A percentile compares a stretch with the other conserved stretches of the same genome.
Evolutionary conservation across 2,329 filamentous ascomycete species (phyloP).

Genomic region (Trichophyton schoenleinii): DNA sequence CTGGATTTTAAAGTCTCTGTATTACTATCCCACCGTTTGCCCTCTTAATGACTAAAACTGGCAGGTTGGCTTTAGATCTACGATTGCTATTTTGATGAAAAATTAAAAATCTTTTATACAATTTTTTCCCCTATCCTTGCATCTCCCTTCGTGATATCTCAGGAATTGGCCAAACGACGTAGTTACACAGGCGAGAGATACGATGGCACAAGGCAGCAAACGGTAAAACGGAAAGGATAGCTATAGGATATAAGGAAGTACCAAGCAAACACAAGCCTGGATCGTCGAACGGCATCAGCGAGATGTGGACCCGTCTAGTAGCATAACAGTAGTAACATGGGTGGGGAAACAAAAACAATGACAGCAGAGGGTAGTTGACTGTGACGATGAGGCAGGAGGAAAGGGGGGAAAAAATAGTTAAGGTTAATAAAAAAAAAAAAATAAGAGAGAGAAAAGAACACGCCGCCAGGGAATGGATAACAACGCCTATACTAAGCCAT

Average conservation of each 20-base stretch:
- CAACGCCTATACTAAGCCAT: constrained; percentile 64
- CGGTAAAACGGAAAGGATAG: background rate
- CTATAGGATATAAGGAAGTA: background rate
- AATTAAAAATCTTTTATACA: background rate
- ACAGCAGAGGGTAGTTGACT: background rate
- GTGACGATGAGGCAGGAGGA: too few relatives aligned
- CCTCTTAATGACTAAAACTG: background rate
- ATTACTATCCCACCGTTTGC: background rate
- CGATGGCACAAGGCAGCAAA: background rate
- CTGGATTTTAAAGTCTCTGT: background rate
- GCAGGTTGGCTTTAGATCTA: background rate
- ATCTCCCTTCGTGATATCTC: background rate
- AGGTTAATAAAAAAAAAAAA: background rate
- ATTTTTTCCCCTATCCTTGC: background rate
- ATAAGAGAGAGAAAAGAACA: background rate
- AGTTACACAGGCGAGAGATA: background rate
- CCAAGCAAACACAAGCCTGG: background rate
- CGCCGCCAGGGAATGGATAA: background rate
- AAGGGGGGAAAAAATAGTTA: too few relatives aligned
- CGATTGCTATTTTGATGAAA: background rate
- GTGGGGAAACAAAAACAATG: background rate
- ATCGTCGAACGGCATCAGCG: background rate
- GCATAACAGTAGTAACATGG: background rate
- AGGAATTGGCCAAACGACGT: background rate
- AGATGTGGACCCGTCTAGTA: background rate